Evolutionary conservation across 441 rosid genomes (phyloP).

Genomic region (Erodium texanum): DNA sequence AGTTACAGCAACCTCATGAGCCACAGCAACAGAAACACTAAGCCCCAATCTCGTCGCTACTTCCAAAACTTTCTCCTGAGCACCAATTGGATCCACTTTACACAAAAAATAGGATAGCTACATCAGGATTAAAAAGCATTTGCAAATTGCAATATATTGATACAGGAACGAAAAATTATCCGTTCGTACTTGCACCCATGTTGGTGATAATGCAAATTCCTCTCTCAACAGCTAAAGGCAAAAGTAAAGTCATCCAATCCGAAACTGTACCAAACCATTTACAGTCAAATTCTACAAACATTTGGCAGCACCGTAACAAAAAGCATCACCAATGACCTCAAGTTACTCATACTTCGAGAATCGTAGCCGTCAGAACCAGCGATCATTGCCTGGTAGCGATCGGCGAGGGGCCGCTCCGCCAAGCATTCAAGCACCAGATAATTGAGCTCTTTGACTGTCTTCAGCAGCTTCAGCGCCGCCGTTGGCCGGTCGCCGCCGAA

Average conservation of each 20-base stretch:
- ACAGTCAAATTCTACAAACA: background rate
- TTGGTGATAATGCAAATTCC: constrained; percentile 74
- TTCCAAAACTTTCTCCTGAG: constrained; percentile 51
- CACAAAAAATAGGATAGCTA: background rate
- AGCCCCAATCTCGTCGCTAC: constrained; percentile 52
- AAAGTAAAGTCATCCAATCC: constrained; percentile 70
- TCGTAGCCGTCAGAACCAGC: constrained; percentile 66
- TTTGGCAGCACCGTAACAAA: no score
- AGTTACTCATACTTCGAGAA: constrained; percentile 46
- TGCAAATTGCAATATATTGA: background rate
- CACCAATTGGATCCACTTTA: constrained; percentile 53
- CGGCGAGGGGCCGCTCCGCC: constrained; percentile 90
- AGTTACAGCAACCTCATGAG: constrained; percentile 43
- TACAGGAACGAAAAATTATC: background rate
- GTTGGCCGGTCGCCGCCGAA: constrained; percentile 78
- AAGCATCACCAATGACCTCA: background rate
- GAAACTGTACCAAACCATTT: constrained; percentile 35
- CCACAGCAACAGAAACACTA: constrained; percentile 56
- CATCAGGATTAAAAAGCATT: background rate
- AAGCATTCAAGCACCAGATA: constrained; percentile 93
- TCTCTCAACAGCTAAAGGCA: constrained; percentile 65
- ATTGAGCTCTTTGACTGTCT: constrained; percentile 48
- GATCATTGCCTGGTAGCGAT: constrained; percentile 50
- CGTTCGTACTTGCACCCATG: constrained; percentile 81
- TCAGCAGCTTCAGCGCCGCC: constrained; percentile 74